Conservation (phyloP, 306 rosid species). For the Notholithocarpus densiflorus region DNA sequence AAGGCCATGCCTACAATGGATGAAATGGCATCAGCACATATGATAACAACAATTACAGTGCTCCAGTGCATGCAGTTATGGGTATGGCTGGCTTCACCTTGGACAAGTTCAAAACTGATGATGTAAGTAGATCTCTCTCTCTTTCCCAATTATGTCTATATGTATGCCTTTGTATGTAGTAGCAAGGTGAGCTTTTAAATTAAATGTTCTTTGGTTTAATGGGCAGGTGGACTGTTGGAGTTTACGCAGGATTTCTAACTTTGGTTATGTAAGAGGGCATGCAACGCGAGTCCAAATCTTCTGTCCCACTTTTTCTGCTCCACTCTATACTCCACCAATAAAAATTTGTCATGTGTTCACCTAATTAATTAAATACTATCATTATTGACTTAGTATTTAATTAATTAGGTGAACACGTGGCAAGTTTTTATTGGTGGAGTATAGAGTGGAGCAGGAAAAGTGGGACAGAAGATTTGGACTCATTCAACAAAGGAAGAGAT, state of each 20-base stretch:
- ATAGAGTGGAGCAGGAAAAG: too few relatives aligned
- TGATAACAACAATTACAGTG: slow-evolving; percentile 57
- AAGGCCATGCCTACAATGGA: slow-evolving; percentile 59
- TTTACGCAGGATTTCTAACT: slow-evolving; percentile 28
- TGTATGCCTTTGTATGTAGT: neutral
- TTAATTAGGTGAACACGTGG: too few relatives aligned
- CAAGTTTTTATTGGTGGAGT: too few relatives aligned
- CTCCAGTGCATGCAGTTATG: slow-evolving; percentile 74
- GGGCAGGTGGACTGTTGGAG: slow-evolving; percentile 28
- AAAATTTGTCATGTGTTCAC: too few relatives aligned
- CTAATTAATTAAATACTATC: too few relatives aligned
- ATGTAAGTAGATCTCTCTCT: slow-evolving; percentile 33
- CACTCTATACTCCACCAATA: too few relatives aligned
- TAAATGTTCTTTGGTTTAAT: too few relatives aligned
- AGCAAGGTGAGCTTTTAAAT: neutral
- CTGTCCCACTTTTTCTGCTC: too few relatives aligned
- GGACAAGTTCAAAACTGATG: slow-evolving; percentile 44
- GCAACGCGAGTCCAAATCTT: too few relatives aligned
- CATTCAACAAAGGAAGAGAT: slow-evolving; percentile 28
- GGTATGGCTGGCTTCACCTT: slow-evolving; percentile 91
- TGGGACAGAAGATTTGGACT: too few relatives aligned
- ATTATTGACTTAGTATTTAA: too few relatives aligned
- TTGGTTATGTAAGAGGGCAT: slow-evolving; percentile 46
- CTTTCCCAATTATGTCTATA: neutral
- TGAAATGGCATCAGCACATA: slow-evolving; percentile 59